Conservation (phyloP, 371 early-diverging fungal genomes). For the Encephalitozoon romaleae region DNA sequence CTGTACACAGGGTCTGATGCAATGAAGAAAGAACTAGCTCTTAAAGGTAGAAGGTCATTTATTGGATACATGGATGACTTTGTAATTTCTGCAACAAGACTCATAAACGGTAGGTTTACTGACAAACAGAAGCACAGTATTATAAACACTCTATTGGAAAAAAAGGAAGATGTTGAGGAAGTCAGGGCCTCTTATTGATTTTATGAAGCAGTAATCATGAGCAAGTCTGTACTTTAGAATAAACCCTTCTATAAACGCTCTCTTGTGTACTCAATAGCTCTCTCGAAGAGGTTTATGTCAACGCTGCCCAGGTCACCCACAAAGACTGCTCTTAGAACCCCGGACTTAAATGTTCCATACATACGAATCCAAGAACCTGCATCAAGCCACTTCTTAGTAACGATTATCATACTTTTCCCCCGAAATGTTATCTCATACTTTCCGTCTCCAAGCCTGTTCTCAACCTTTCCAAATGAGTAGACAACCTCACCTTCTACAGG, state of each 20-base stretch:
- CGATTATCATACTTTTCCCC: not conserved
- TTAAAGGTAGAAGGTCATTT: conserved; percentile 37
- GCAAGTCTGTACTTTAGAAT: not conserved
- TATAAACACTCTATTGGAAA: conserved; percentile 45
- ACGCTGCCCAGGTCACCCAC: conserved; percentile 5
- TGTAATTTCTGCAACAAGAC: conserved; percentile 42
- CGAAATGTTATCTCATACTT: not conserved
- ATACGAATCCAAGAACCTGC: conserved; percentile 4
- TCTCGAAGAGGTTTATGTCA: conserved; percentile 10
- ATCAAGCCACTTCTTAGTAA: not conserved
- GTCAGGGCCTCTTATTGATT: not conserved
- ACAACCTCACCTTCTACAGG: not conserved
- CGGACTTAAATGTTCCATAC: conserved; percentile 5
- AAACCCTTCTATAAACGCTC: not conserved
- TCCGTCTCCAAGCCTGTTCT: not conserved
- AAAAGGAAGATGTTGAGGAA: not conserved
- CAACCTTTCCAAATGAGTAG: conserved; percentile 26
- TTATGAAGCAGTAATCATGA: not conserved
- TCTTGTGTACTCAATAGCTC: not conserved
- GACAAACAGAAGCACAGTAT: conserved; percentile 46
- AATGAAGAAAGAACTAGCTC: conserved; percentile 44
- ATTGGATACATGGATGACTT: conserved; percentile 46
- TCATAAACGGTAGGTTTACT: conserved; percentile 52
- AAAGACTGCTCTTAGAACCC: not conserved
- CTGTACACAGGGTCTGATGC: conserved; percentile 54